Base-by-base conservation (phyloP, 257 asterid species). In the Solanum piurae region DNA sequence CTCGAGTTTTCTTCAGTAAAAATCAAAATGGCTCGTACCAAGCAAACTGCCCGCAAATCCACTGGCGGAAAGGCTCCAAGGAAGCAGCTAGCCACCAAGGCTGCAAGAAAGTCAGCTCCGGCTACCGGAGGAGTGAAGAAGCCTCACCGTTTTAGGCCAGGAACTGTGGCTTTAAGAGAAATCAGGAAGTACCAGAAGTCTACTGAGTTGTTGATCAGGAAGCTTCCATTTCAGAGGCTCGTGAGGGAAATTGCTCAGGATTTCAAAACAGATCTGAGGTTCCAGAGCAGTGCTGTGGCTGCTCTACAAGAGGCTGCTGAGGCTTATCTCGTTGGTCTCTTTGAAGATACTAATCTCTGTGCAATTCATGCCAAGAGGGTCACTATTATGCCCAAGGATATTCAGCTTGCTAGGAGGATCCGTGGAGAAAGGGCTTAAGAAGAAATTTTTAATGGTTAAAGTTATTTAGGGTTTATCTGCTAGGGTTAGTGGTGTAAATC, bases 111-210 rank as follows among this genome's bases (percentile, higher is more conserved):
- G 69, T 94, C 98, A 13, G 98, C 98, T 27, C 98, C 97, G 21
- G 97, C 97, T 3, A 94, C 97, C 25, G 97, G 97, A 74, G 97
- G 95, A 10, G 97, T 94, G 90, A 94, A 94, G 93, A 94, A 94
- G 91, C 96, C 96, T 37, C 97, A 93, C 90, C 91, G 97, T 13
- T 94, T 94, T 91, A 94, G 97, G 12, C 97, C 97, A 0, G 97
- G 97, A 29, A 94, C 97, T 36, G 97, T 94, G 4, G 96, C 98
- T 3, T 90, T 94, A 8, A 93, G 96, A n/a, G 96, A 94, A 92
- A 94, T 93, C 88, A 89, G 96, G 11, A 93, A 94, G 90, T 94
- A 94, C 89, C 96, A 94, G 92, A 94, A 94, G 18, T 91, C 93
- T 60, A 94, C 98, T 0, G 96, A 94, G 92, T 93, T 94, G 14